These are phyloP conservation scores for Plantago ovata DNA, from an alignment of 257 asterid genomes.

Conservation along the genomic window DNA sequence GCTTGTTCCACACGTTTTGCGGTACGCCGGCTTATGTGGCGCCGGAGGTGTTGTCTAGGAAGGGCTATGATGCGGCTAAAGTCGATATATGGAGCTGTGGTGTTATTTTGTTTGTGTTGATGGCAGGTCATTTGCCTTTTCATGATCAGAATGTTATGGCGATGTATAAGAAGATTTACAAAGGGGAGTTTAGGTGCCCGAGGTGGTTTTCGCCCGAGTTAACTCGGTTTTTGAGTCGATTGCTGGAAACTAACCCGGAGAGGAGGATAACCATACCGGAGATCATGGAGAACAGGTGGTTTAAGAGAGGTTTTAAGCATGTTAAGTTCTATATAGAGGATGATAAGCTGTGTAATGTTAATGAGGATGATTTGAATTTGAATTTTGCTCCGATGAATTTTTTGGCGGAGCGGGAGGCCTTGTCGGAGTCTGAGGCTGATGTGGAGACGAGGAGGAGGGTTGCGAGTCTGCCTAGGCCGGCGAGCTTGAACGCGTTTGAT, in stretches of 20 bases:
- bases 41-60: slow-evolving; percentile 35
- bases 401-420: background rate
- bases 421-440: slow-evolving; percentile 10
- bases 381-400: background rate
- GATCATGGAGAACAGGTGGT: slow-evolving; percentile 12
- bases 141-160: slow-evolving; percentile 9
- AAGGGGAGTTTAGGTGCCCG: slow-evolving; percentile 12
- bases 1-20: slow-evolving; percentile 7
- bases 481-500: slow-evolving; percentile 14
- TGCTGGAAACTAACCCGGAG: slow-evolving; percentile 11
- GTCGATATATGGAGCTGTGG: slow-evolving; percentile 21
- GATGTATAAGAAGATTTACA: slow-evolving; percentile 14
- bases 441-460: slow-evolving; percentile 10
- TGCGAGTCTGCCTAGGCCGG: slow-evolving; percentile 8
- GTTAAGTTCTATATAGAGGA: slow-evolving; percentile 8
- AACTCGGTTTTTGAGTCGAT: background rate
- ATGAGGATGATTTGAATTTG: slow-evolving; percentile 1
- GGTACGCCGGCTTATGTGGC: slow-evolving; percentile 17
- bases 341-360: slow-evolving; percentile 12
- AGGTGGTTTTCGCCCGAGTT: slow-evolving; percentile 16
- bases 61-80: slow-evolving; percentile 56
- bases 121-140: slow-evolving; percentile 12
- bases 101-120: slow-evolving; percentile 6
- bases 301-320: slow-evolving; percentile 2
- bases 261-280: slow-evolving; percentile 8